Percentiles rank a stretch among this genome's conserved stretches.
Conservation (phyloP, 176 grass and related monocot species). For the Calamus simplicifolius region DNA sequence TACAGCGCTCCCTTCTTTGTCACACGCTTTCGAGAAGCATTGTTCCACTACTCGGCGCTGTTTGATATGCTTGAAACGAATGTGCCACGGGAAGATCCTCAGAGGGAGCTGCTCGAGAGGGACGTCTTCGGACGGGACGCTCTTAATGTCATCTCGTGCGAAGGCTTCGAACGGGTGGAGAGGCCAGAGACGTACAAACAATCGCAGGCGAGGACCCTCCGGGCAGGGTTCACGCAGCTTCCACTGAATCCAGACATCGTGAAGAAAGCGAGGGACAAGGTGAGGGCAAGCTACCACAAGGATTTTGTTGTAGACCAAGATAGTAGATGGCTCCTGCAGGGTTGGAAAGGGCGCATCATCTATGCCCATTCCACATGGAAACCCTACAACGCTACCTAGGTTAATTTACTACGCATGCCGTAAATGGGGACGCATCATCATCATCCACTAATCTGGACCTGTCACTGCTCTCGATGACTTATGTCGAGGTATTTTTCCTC, state of each 20-base stretch:
- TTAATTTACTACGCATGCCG: not conserved
- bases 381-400: constrained; percentile 9
- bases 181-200: constrained; percentile 91
- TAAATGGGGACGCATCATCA: not conserved
- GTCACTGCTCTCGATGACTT: too few species aligned
- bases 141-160: constrained; percentile 76
- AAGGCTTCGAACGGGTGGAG: constrained; percentile 87
- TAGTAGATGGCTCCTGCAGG: constrained; percentile 73
- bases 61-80: constrained; percentile 86
- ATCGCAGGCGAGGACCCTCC: constrained; percentile 59
- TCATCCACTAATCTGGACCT: too few species aligned
- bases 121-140: constrained; percentile 60
- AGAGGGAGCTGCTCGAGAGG: constrained; percentile 65
- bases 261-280: constrained; percentile 62
- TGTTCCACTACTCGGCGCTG: constrained; percentile 69
- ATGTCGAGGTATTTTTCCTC: too few species aligned
- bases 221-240: constrained; percentile 79
- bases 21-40: constrained; percentile 79
- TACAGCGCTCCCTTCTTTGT: constrained; percentile 84
- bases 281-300: constrained; percentile 60
- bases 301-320: constrained; percentile 78
- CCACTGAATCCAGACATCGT: constrained; percentile 63
- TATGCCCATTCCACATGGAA: constrained; percentile 77
- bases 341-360: constrained; percentile 89
- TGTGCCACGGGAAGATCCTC: constrained; percentile 54